Conservation (phyloP, 73 alveolate species). For the Paramecium octaurelia region DNA sequence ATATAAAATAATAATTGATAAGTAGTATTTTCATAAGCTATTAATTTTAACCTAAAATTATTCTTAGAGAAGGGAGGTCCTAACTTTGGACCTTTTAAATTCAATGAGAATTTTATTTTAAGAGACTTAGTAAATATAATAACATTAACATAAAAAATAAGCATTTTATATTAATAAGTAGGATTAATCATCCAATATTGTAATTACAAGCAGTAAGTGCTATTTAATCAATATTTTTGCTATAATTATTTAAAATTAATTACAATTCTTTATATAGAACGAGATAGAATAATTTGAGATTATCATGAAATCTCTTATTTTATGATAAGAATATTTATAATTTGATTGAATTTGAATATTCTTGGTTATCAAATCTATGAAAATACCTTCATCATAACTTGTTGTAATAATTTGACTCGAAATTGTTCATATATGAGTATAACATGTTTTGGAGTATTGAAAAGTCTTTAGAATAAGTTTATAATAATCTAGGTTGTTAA, state of each 20-base stretch:
- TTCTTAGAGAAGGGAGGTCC: not conserved
- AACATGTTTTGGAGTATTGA: not conserved
- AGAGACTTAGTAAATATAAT: no score
- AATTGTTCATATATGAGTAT: no score
- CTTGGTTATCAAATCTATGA: not conserved
- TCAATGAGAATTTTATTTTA: no score
- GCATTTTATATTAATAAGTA: not conserved
- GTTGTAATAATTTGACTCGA: not conserved
- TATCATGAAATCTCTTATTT: not conserved
- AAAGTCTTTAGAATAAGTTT: not conserved
- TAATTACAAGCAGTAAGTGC: not conserved
- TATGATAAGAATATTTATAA: not conserved
- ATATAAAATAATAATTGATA: not conserved
- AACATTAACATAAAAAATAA: not conserved
- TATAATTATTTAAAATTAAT: not conserved
- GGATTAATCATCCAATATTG: not conserved
- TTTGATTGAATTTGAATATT: not conserved
- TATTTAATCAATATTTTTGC: not conserved
- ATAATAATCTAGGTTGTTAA: not conserved
- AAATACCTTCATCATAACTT: not conserved
- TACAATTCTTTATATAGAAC: not conserved
- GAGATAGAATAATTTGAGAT: not conserved
- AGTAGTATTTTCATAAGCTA: no score
- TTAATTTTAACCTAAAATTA: no score
- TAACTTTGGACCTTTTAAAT: no score